Conservation (phyloP, 2,329 filamentous ascomycete genomes). For the Coleophoma eucalyptorum region DNA sequence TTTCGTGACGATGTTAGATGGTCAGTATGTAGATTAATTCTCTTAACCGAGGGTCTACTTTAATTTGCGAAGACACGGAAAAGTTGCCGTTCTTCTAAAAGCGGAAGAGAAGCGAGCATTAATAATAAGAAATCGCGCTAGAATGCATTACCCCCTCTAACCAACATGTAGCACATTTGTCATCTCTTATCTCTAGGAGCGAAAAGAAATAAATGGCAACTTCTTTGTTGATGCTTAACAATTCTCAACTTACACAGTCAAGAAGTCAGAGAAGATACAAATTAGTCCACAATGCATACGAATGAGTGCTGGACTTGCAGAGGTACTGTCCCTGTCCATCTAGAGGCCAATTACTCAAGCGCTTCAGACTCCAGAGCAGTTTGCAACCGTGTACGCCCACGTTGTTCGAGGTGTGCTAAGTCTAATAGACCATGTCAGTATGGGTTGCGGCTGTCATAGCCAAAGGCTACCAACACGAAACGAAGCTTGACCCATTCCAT, state of each 20-base stretch:
- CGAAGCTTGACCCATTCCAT: conserved; percentile 15
- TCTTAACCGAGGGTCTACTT: conserved; percentile 8
- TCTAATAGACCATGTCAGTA: conserved; percentile 16
- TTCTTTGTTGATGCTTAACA: conserved; percentile 8
- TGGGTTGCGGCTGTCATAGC: conserved; percentile 19
- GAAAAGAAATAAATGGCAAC: conserved; percentile 9
- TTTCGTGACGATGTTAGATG: conserved; percentile 3
- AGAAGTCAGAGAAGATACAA: conserved; percentile 3
- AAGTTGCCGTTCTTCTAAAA: conserved; percentile 11
- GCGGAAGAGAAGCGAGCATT: conserved; percentile 7
- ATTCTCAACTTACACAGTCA: conserved; percentile 7
- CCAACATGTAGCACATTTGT: conserved; percentile 6
- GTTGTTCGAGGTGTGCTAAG: conserved; percentile 15
- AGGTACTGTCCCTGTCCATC: conserved; percentile 13
- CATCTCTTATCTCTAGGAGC: conserved; percentile 7
- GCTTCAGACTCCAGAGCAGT: conserved; percentile 13
- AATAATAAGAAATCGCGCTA: conserved; percentile 4
- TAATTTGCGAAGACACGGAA: conserved; percentile 12
- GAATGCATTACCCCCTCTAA: neutral
- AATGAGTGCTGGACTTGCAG: conserved; percentile 18
- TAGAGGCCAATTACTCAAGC: conserved; percentile 9
- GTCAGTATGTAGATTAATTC: conserved; percentile 3
- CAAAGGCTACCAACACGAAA: conserved; percentile 15
- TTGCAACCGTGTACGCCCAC: conserved; percentile 12
- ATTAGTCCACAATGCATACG: conserved; percentile 11